Conservation (phyloP, 306 rosid species). For the Begonia fuchsioides region DNA sequence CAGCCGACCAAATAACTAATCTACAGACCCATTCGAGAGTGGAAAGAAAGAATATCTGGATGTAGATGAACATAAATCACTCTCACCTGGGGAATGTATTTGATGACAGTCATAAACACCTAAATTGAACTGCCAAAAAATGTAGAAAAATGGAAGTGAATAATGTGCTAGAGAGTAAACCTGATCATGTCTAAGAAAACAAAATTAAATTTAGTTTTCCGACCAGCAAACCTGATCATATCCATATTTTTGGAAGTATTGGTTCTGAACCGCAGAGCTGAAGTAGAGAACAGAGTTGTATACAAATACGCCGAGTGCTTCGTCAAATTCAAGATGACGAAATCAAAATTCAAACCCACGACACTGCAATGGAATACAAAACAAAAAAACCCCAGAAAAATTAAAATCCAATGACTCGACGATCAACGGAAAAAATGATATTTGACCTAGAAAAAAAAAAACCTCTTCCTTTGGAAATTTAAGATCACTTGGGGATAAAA, state of each 20-base stretch:
- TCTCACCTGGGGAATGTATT: slow-evolving; percentile 87
- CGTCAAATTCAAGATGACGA: slow-evolving; percentile 61
- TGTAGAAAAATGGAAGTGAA: too few species aligned
- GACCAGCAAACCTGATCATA: slow-evolving; percentile 30
- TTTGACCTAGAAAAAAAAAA: not conserved
- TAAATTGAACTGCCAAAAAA: slow-evolving; percentile 55
- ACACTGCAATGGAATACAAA: slow-evolving; percentile 30
- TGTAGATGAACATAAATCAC: too few species aligned
- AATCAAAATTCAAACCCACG: slow-evolving; percentile 85
- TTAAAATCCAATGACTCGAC: not conserved
- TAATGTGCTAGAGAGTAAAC: too few species aligned
- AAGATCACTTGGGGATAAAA: slow-evolving; percentile 75
- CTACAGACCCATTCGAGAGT: too few species aligned
- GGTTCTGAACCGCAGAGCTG: slow-evolving; percentile 50
- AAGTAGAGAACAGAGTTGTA: slow-evolving; percentile 75
- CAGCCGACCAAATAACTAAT: too few species aligned
- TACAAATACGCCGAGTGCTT: slow-evolving; percentile 74
- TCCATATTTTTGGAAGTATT: slow-evolving; percentile 63
- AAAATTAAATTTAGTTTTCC: too few species aligned
- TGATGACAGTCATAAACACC: slow-evolving; percentile 65
- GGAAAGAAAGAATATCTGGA: too few species aligned
- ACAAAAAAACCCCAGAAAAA: not conserved
- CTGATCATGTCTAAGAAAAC: not conserved
- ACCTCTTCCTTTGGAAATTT: slow-evolving; percentile 78
- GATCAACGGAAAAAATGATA: not conserved